Evolutionary conservation across 1,284 basidiomycete species (phyloP), one percentile per base, ranked within the genome.

Genomic region (Pisolithus thermaeus): DNA sequence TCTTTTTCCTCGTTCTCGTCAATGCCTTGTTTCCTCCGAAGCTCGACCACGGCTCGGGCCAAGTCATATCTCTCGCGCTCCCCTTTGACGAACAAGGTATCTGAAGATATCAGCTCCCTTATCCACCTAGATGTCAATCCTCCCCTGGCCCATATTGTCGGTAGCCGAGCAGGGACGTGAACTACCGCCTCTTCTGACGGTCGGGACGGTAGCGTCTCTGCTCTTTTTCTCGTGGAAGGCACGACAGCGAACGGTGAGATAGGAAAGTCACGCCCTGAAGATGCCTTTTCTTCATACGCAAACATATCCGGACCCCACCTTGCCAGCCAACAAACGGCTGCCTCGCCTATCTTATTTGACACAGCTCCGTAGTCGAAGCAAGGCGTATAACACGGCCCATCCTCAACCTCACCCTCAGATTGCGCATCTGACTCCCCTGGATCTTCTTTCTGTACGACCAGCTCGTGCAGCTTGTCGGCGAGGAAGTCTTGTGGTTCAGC

Each of bases 321-420:
- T 0, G 85, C 78, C 11, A 96, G 76, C 92, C 93, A 97, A 66
- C 89, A 92, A 4, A 83, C 81, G 58, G 87, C 87, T 0, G 91
- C 88, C 68, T 96, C 92, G 25, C 93, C 93, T 55, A 97, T 90
- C 71, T 92, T 94, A 69, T 93, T 83, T 0, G 89, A 90, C 4
- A 91, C 77, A 22, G 81, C 76, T 22, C 93, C 94, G 63, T 94
- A 94, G 62, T 86, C 82, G 61, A 82, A 86, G 53, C 67, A 62
- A 39, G 66, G 62, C 12, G 61, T 50, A 36, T n/a, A 46, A 18
- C 25, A 50, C 9, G 43, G 52, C 11, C 27, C 41, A 1, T 55
- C 54, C 41, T 60, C 41, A 16, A 52, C 50, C 44, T 61, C 41
- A n/a, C 53, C 50, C 14, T 65, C 60, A 9, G 64, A 65, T 36